Base-by-base conservation (phyloP, 805 yeast species). In the Hanseniaspora lindneri region DNA sequence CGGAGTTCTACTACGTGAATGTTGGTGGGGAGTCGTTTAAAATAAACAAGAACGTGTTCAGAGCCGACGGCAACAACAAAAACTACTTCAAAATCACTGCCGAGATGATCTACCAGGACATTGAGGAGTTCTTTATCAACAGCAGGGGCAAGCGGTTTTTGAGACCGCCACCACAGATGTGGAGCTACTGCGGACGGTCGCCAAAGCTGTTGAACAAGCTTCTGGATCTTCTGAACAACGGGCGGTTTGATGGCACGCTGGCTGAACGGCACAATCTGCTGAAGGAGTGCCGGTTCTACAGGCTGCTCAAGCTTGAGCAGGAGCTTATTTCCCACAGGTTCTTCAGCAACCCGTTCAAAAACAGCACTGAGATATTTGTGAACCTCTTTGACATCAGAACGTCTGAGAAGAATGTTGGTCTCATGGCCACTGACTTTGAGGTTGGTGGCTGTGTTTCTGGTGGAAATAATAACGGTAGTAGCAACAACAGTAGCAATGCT, bases 111-210 rank as follows among this genome's bases (percentile, higher is more conserved):
- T 67, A 76, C 51, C 60, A 66, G 2, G 79, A 77, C 51, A 73
- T 77, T 10, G 68, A 72, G 21, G 66, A 67, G 17, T 54, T 68
- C 10, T 63, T 63, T 47, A 54, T 59, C 14, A 54, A 34, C 2
- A 29, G 33, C 9, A 37, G 60, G 7, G 66, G 64, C 44, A 67
- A 72, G 9, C 24, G 33, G 8, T 11, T 79, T 55, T 62, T 82
- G 2, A 65, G 95, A 33, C 96, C 96, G 0, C 94, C 95, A 3
- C 85, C 92, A 1, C 73, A 76, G 50, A 71, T 75, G 9, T 82
- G 79, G 2, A 67, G 71, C 1, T 71, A 71, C 2, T 63, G 73
- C 3, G 64, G 70, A 30, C 67, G 86, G 52, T 73, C 79, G 2
- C 72, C 80, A 0, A 60, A 57, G 19, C 59, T 76, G 48, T 86